These are phyloP conservation scores for Psilocybe cubensis DNA, from an alignment of 768 basidiomycete species.

Conservation along the genomic window DNA sequence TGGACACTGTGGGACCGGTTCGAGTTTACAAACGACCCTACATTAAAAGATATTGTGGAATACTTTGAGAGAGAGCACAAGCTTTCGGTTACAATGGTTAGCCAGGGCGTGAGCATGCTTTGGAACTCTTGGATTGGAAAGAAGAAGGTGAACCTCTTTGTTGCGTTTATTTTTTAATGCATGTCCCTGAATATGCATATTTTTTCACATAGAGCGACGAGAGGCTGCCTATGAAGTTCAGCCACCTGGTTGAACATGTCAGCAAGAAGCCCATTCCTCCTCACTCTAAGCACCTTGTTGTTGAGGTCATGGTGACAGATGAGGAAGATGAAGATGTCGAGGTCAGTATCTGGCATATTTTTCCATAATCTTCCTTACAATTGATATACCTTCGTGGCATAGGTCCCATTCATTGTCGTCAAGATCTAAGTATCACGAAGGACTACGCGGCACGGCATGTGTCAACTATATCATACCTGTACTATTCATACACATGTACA, in stretches of 20 bases:
- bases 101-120: conserved; percentile 96
- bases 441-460: background rate
- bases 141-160: conserved; percentile 73
- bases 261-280: conserved; percentile 93
- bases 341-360: conserved; percentile 42
- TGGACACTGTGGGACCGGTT: conserved; percentile 99
- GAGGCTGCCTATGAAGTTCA: conserved; percentile 87
- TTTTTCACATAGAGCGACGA: conserved; percentile 70
- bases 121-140: conserved; percentile 94
- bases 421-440: conserved; percentile 45
- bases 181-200: background rate
- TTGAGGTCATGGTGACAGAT: conserved; percentile 94
- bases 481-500: conserved; percentile 6
- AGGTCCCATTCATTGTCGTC: conserved; percentile 88
- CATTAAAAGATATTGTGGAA: conserved; percentile 79
- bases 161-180: background rate
- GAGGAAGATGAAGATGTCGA: conserved; percentile 96
- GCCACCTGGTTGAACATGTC: conserved; percentile 88
- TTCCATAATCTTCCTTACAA: background rate
- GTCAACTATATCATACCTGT: background rate
- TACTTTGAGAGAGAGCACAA: conserved; percentile 87
- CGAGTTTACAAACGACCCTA: conserved; percentile 88
- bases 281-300: conserved; percentile 82
- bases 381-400: background rate
- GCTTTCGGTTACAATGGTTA: conserved; percentile 93